Evolutionary conservation across 1,139 yeast genomes (phyloP), one percentile per base, ranked within the genome.

Genomic region (Magnusiomyces sp.): DNA sequence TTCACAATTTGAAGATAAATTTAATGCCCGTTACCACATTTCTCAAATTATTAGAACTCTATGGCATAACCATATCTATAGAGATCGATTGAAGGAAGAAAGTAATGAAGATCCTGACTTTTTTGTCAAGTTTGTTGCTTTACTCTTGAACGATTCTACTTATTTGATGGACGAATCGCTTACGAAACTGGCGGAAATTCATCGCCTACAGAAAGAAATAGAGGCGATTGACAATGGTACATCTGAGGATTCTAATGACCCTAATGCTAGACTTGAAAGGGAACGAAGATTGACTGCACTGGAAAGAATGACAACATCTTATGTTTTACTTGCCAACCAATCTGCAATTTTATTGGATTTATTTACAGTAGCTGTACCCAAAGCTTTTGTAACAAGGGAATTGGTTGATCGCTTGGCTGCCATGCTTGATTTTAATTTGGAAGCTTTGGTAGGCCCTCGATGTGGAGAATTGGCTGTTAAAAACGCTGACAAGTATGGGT

Each of bases 1-100:
- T 5, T 82, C 95, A 0, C 98, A 92, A 67, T 92, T 92, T 64
- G 92, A 92, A 65, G 99, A 92, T 68, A 92, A 92, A 66, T 92
- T 94, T 70, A 90, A 88, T 66, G 80, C 88, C 46, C 77, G 98
- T 64, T 92, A 81, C 66, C 84, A 88, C 63, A 87, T 90, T 43
- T 83, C 97, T 1, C 79, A 80, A 47, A 83, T 94, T 42, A 71
- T 94, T 60, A 92, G 87, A 64, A 81, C 82, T 57, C 71, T 92
- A 49, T 92, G 97, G 95, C 77, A 81, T 54, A 79, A 79, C 58
- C 81, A 80, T 27, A 64, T 71, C 32, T 90, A 86, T 67, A 77
- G 85, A 54, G 66, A 70, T 9, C 94, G 86, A 65, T 75, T 92
- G 58, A 76, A 76, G 40, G 69, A 73, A 51, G 92, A 87, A 63